Conservation (phyloP, 2,329 filamentous ascomycete species). For the Orbilia brochopaga region DNA sequence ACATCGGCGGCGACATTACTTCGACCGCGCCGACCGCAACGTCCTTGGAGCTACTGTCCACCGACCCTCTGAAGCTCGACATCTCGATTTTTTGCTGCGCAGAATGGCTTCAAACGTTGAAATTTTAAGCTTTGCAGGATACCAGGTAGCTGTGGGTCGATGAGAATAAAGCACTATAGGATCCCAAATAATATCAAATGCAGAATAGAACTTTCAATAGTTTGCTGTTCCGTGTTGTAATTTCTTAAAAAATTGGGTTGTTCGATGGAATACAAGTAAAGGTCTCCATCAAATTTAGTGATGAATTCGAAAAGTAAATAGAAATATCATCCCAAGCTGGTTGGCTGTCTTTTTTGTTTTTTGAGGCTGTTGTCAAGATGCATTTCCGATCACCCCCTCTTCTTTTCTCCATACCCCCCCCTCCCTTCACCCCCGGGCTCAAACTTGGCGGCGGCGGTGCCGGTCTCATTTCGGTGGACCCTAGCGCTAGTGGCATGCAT, state of each 20-base stretch:
- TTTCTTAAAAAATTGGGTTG: background rate
- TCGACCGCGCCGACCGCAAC: background rate
- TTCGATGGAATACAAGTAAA: background rate
- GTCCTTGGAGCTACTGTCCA: conserved; percentile 2
- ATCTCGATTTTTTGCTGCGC: conserved; percentile 2
- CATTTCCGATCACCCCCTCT: no score
- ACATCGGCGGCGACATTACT: background rate
- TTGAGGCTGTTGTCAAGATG: no score
- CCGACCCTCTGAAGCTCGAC: background rate
- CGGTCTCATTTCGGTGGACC: no score
- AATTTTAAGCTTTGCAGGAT: background rate
- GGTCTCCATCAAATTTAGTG: background rate
- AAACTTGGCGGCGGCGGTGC: no score
- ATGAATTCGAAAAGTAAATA: conserved; percentile 4
- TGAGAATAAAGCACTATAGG: no score
- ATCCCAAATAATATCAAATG: no score
- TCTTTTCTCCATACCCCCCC: no score
- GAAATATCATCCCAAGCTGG: no score
- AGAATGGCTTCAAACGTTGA: background rate
- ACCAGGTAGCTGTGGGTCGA: background rate
- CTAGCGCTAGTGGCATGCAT: background rate
- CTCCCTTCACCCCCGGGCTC: no score
- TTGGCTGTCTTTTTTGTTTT: no score
- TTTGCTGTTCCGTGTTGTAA: background rate
- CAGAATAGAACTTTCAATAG: background rate